Evolutionary conservation across 352 stramenopile genomes (phyloP).

Genomic region (Phytophthora foliorum): DNA sequence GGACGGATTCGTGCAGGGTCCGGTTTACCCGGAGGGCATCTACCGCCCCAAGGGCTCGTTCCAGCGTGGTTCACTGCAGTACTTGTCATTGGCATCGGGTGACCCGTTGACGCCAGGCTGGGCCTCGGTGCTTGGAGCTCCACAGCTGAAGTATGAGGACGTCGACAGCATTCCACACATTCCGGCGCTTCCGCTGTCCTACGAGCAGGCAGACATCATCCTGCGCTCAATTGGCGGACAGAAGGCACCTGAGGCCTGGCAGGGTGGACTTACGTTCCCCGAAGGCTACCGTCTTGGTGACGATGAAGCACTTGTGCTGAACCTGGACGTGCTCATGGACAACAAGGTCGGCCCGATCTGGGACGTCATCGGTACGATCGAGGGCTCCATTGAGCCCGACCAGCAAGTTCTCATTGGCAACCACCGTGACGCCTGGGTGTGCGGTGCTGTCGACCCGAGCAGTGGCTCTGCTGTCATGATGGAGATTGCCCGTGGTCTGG

Average conservation of each 20-base stretch:
- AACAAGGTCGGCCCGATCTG: slow-evolving; percentile 71
- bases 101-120: slow-evolving; percentile 69
- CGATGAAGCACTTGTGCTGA: slow-evolving; percentile 39
- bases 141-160: slow-evolving; percentile 44
- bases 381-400: slow-evolving; percentile 50
- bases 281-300: slow-evolving; percentile 72
- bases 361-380: slow-evolving; percentile 66
- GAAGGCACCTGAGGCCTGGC: slow-evolving; percentile 53
- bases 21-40: slow-evolving; percentile 78
- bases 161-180: slow-evolving; percentile 62
- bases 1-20: slow-evolving; percentile 73
- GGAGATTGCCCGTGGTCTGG: slow-evolving; percentile 75
- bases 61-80: slow-evolving; percentile 84
- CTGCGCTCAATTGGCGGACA: slow-evolving; percentile 61
- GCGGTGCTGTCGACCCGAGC: slow-evolving; percentile 76
- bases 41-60: slow-evolving; percentile 78
- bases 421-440: slow-evolving; percentile 87
- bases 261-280: slow-evolving; percentile 55
- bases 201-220: slow-evolving; percentile 71
- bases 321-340: slow-evolving; percentile 61
- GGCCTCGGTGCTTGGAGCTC: slow-evolving; percentile 45
- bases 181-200: slow-evolving; percentile 67
- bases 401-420: slow-evolving; percentile 74
- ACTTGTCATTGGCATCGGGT: slow-evolving; percentile 64
- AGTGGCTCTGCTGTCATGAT: slow-evolving; percentile 66